Evolutionary conservation across 257 asterid species (phyloP).

Genomic region (Nyctanthes arbortristis): DNA sequence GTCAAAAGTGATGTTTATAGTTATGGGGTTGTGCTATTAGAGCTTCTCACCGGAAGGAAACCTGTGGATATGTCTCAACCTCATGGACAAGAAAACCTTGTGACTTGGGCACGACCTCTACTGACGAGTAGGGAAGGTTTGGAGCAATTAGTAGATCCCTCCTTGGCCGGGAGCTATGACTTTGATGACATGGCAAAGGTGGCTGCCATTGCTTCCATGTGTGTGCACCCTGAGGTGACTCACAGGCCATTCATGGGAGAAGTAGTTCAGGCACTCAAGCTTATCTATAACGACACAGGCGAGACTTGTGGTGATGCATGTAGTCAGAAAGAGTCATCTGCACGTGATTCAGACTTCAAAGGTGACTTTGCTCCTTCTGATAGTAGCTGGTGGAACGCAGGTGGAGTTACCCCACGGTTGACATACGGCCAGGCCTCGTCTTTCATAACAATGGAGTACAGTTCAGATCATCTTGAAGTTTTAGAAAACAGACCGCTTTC

Average conservation of each 20-base stretch:
- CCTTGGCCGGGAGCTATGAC: conserved; percentile 72
- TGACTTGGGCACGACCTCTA: conserved; percentile 93
- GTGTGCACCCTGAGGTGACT: conserved; percentile 93
- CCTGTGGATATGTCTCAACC: conserved; percentile 99
- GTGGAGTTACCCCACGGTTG: conserved; percentile 60
- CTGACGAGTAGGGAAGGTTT: conserved; percentile 84
- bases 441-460: conserved; percentile 91
- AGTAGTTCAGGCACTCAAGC: conserved; percentile 96
- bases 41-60: conserved; percentile 89
- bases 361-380: conserved; percentile 71
- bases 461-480: conserved; percentile 82
- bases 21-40: conserved; percentile 89
- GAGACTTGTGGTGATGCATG: conserved; percentile 75
- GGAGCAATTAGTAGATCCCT: conserved; percentile 76
- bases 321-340: conserved; percentile 76
- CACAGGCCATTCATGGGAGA: conserved; percentile 98
- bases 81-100: conserved; percentile 92
- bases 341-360: conserved; percentile 75
- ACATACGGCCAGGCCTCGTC: conserved; percentile 69
- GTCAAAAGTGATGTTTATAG: conserved; percentile 98
- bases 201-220: conserved; percentile 95
- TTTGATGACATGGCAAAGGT: conserved; percentile 97
- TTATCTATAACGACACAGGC: conserved; percentile 75
- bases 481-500: conserved; percentile 65
- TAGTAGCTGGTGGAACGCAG: conserved; percentile 97